Base-by-base conservation (phyloP, 768 basidiomycete species). In the Serendipita indica region DNA sequence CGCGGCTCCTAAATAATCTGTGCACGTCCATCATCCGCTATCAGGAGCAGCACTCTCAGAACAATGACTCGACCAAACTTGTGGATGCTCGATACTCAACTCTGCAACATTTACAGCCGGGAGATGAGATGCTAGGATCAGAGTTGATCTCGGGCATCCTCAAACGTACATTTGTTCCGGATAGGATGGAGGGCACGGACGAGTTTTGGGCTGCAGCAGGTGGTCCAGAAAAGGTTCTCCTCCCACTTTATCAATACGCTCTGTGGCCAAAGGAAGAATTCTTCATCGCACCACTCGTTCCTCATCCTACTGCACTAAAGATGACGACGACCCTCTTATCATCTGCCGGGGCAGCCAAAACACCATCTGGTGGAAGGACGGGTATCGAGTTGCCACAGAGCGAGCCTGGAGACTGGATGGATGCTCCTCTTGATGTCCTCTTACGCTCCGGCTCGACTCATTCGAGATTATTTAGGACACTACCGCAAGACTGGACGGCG, bases 401-500 rank as follows among this genome's bases (percentile, higher is more conserved):
- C 16, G 4, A 6, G 20, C 58, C 70, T 1, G 70, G 70, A 5
- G 84, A 88, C 66, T 94, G 90, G 86, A 67, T 78, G 3, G 73
- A 85, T 39, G 68, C 74, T 0, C 80, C 90, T 0, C 67, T 96
- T 3, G 78, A 89, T 63, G 83, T 91, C 63, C 78, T 97, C 5
- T 72, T 97, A 6, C 81, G 82, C 7, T 93, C 91, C 0, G 83
- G 81, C 0, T 80, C 83, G 0, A 78, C 84, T 0, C 70, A 77
- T 0, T 84, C 89, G 0, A n/a, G 49, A 16, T 27, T 54, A 6
- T 86, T 94, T 71, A 75, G 77, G 37, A 67, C 74, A 20, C 75
- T 87, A 1, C 87, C 90, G 0, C 61, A 71, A 0, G 73, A 75
- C 2, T 94, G 91, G 91, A 77, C 84, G 65, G 80, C 82, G 0